Evolutionary conservation across 805 yeast genomes (phyloP), one percentile per base, ranked within the genome.

Genomic region (Naumovozyma castellii): DNA sequence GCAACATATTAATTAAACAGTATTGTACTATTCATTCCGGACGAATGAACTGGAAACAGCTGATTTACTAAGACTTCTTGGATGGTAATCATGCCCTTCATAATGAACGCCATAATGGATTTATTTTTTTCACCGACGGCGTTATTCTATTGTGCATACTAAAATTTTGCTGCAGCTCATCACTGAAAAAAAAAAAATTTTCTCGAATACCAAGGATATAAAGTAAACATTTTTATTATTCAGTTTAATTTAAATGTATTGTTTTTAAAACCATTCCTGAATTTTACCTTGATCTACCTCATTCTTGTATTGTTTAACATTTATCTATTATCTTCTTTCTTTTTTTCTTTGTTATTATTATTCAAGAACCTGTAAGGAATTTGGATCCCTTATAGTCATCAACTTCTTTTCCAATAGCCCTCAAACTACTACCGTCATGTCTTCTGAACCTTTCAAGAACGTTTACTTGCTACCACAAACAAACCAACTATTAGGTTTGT

Each of bases 401-500:
- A 22, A 6, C 27, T 22, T 22, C 32, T 29, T 29, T 29, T 6
- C 32, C 15, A 6, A 29, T 22, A n/a, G n/a, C n/a, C n/a, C n/a
- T n/a, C n/a, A n/a, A n/a, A n/a, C n/a, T 32, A 17, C 18, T 14
- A 35, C 28, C 32, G 19, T 22, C 28, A 57, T 58, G 62, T 51
- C 61, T 18, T 40, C 63, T 29, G 57, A 57, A 45, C 60, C 63
- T 38, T 54, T 50, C 59, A 47, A 57, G 38, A 43, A 83, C 67
- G 90, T 86, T 32, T 66, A 76, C 34, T 59, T 84, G 15, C 72
- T 90, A 34, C 84, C 84, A 39, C 95, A 84, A 62, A 86, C 96
- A 30, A 86, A 87, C 67, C 99, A 92, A 65, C 69, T 92, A 49
- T 66, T 73, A 36, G 94, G 95, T 19, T 69, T 92, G 40, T 90